Evolutionary conservation across 2,329 filamentous ascomycete genomes (phyloP).

Genomic region (Ophiobolus disseminans): DNA sequence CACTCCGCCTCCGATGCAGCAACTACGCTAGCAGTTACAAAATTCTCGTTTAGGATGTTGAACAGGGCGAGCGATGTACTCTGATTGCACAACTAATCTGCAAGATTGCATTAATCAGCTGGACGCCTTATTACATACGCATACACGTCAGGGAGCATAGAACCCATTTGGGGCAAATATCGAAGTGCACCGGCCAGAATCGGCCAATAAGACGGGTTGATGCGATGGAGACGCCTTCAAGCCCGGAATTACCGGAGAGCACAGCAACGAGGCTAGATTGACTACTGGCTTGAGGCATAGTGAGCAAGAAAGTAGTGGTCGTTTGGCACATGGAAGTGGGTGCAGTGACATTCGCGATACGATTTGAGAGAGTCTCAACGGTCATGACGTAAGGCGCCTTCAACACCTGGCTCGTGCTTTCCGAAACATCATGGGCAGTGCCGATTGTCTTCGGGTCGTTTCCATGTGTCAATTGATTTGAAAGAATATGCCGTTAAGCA

Average conservation of each 20-base stretch:
- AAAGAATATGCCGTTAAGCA: not conserved
- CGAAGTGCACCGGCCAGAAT: not conserved
- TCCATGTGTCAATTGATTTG: not conserved
- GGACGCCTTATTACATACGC: not conserved
- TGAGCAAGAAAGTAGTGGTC: not conserved
- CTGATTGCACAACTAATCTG: too few relatives aligned
- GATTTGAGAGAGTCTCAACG: not conserved
- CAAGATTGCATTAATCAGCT: not conserved
- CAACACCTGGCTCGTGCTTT: not conserved
- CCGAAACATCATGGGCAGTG: not conserved
- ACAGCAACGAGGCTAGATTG: not conserved
- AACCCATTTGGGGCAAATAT: not conserved
- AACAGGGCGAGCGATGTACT: not conserved
- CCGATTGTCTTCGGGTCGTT: not conserved
- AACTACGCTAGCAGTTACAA: constrained; percentile 3
- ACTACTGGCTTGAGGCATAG: not conserved
- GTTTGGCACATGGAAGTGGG: not conserved
- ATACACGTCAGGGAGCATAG: not conserved
- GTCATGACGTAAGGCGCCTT: not conserved
- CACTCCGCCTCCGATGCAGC: not conserved
- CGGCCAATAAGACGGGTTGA: not conserved
- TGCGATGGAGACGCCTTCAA: not conserved
- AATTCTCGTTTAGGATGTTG: not conserved
- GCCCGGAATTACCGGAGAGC: not conserved
- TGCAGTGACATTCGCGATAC: not conserved